A percentile compares a stretch with the other conserved stretches of the same genome.
Evolutionary conservation across 1,139 yeast genomes (phyloP).

Genomic region (Martiniozyma asiatica): DNA sequence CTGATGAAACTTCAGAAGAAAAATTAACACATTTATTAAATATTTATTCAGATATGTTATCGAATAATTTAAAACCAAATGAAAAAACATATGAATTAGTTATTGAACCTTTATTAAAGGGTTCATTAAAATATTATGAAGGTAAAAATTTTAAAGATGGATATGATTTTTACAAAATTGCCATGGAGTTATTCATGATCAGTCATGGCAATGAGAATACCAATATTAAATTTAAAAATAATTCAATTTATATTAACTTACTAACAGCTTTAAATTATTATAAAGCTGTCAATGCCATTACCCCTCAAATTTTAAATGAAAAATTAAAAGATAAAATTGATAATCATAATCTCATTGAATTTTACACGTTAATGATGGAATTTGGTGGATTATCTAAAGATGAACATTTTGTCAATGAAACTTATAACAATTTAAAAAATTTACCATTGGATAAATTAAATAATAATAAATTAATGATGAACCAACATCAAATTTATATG

Average conservation of each 20-base stretch:
- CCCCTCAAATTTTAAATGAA: slow-evolving; percentile 10
- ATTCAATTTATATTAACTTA: slow-evolving; percentile 13
- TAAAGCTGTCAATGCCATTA: slow-evolving; percentile 12
- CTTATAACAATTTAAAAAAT: slow-evolving; percentile 14
- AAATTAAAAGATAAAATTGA: slow-evolving; percentile 10
- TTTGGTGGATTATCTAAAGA: slow-evolving; percentile 16
- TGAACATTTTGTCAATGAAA: slow-evolving; percentile 11
- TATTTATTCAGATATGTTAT: slow-evolving; percentile 54
- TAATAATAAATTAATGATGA: too few relatives aligned
- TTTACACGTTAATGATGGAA: slow-evolving; percentile 17
- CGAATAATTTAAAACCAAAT: slow-evolving; percentile 41
- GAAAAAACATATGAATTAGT: slow-evolving; percentile 41
- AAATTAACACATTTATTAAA: slow-evolving; percentile 48
- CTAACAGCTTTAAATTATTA: slow-evolving; percentile 17
- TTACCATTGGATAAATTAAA: slow-evolving; percentile 5
- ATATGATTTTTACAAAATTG: slow-evolving; percentile 49
- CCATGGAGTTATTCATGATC: slow-evolving; percentile 48
- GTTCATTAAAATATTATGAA: slow-evolving; percentile 31
- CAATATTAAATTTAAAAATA: slow-evolving; percentile 21
- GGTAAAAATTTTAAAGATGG: slow-evolving; percentile 33
- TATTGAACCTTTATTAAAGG: slow-evolving; percentile 37
- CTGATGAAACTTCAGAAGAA: slow-evolving; percentile 31
- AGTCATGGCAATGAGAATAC: slow-evolving; percentile 20
- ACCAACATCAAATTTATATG: slow-evolving; percentile 39
- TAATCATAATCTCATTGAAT: slow-evolving; percentile 6